Percentiles rank a stretch among this genome's conserved stretches.
phyloP scores from a whole-genome alignment of 805 yeast species.

The Ogataea chonburiensis region DNA sequence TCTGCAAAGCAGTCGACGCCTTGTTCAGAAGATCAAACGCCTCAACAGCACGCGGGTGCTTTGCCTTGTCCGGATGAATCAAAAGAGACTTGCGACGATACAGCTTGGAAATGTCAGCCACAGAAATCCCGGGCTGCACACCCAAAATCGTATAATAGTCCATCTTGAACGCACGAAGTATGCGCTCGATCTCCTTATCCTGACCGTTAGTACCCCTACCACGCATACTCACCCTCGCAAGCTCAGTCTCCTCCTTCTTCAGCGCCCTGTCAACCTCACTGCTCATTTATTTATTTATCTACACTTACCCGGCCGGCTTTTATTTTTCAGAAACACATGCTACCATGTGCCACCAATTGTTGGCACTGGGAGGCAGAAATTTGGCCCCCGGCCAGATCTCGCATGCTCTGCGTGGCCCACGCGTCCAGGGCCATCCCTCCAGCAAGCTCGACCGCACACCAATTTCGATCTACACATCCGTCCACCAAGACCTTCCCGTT shows the following conservation, averaged over 20 bases:
- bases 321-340: constrained; percentile 10
- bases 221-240: constrained; percentile 19
- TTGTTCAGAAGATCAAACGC: constrained; percentile 62
- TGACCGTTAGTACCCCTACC: constrained; percentile 14
- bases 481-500: constrained; percentile 11
- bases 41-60: constrained; percentile 54
- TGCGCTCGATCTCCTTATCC: constrained; percentile 56
- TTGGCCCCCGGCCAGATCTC: no score
- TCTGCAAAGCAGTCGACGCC: constrained; percentile 45
- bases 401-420: no score
- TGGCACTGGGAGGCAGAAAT: constrained; percentile 2
- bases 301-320: constrained; percentile 11
- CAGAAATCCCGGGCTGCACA: constrained; percentile 40
- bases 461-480: constrained; percentile 7
- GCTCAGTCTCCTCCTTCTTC: constrained; percentile 22
- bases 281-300: constrained; percentile 4
- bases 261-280: constrained; percentile 8
- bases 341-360: constrained; percentile 11
- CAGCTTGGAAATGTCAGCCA: constrained; percentile 41
- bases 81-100: constrained; percentile 60
- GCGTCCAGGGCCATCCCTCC: no score
- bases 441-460: no score
- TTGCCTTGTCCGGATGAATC: constrained; percentile 68
- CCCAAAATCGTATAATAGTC: constrained; percentile 59
- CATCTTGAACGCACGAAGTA: constrained; percentile 44